Conservation (phyloP, 768 basidiomycete genomes). For the Leucogyrophana mollusca region DNA sequence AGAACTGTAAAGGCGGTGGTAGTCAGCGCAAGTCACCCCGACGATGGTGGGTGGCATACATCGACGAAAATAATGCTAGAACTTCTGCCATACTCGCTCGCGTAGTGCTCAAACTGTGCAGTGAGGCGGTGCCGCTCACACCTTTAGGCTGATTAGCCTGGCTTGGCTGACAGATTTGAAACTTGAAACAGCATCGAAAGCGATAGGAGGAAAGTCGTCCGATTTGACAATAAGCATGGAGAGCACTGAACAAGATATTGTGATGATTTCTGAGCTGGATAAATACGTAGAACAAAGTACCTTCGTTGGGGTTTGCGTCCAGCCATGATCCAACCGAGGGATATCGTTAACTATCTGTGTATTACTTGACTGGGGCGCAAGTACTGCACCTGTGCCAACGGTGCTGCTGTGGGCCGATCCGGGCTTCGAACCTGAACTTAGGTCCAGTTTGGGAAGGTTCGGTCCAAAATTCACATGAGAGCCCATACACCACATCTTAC, state of each 20-base stretch:
- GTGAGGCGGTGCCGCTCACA: constrained; percentile 67
- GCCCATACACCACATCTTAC: too few relatives aligned
- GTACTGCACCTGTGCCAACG: constrained; percentile 63
- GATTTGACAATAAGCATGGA: constrained; percentile 90
- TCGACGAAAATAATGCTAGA: constrained; percentile 92
- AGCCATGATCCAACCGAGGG: constrained; percentile 78
- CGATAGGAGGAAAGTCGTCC: constrained; percentile 59
- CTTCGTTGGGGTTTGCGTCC: constrained; percentile 83
- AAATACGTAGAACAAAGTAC: constrained; percentile 30
- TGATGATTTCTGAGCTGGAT: neutral
- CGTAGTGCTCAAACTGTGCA: constrained; percentile 71
- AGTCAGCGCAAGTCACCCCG: constrained; percentile 4
- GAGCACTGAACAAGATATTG: constrained; percentile 53
- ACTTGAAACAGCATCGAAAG: constrained; percentile 60
- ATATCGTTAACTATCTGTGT: constrained; percentile 2
- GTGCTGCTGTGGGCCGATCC: too few relatives aligned
- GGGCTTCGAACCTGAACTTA: too few relatives aligned
- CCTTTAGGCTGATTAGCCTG: constrained; percentile 75
- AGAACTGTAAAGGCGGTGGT: constrained; percentile 49
- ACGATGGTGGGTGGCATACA: constrained; percentile 41
- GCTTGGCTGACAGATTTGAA: constrained; percentile 66
- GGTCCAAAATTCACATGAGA: too few relatives aligned
- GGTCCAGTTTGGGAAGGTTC: too few relatives aligned
- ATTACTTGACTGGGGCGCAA: neutral
- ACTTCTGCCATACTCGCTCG: constrained; percentile 48